Percentiles rank a stretch among this genome's conserved stretches.
Conservation (phyloP, 139 green algal species). For the Chlamydomonas incerta region DNA sequence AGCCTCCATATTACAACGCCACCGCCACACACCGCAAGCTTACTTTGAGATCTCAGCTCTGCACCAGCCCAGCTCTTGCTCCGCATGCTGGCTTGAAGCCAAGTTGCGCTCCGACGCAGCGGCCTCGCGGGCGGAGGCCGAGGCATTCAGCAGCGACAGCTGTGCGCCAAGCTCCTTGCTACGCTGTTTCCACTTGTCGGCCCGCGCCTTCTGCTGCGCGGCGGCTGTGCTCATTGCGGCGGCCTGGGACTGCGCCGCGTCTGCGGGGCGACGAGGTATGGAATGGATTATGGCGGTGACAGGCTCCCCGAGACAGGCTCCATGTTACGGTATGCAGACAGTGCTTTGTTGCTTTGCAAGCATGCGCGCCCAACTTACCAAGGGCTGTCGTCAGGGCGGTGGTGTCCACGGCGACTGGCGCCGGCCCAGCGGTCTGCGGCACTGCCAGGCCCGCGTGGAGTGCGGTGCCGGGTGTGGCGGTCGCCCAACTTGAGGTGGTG, state of each 20-base stretch:
- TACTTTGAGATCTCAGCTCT: slow-evolving; percentile 33
- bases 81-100: background rate
- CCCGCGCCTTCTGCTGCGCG: slow-evolving; percentile 36
- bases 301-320: too few species aligned
- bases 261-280: background rate
- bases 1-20: too few species aligned
- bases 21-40: too few species aligned
- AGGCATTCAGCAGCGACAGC: slow-evolving; percentile 46
- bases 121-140: slow-evolving; percentile 38
- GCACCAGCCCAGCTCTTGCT: slow-evolving; percentile 22
- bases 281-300: too few species aligned
- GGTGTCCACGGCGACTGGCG: too few species aligned
- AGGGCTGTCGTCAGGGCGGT: background rate
- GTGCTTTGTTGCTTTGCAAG: too few species aligned
- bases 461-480: background rate
- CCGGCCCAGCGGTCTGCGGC: too few species aligned
- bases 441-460: background rate
- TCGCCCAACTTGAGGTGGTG: background rate
- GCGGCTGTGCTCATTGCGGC: slow-evolving; percentile 30
- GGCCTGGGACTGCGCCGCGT: background rate
- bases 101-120: slow-evolving; percentile 26
- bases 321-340: too few species aligned
- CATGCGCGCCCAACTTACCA: background rate
- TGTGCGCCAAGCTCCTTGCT: slow-evolving; percentile 54
- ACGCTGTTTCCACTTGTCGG: slow-evolving; percentile 62